Evolutionary conservation across 2,329 filamentous ascomycete genomes (phyloP).

Genomic region (Sclerotinia spermophila): DNA sequence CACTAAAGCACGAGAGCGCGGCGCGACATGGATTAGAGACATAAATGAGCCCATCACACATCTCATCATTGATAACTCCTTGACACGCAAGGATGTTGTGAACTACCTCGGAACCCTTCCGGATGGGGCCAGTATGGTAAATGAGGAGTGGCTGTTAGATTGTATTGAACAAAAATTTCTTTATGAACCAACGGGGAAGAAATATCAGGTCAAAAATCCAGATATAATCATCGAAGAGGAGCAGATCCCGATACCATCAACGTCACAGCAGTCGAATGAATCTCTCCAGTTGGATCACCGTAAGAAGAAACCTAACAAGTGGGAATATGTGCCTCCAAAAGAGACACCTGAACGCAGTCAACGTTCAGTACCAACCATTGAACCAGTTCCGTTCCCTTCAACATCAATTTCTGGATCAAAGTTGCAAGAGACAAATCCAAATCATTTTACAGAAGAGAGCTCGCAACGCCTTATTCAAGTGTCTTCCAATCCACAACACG

Average conservation of each 20-base stretch:
- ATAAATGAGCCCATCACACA: slow-evolving; percentile 63
- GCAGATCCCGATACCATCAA: background rate
- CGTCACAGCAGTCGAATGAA: slow-evolving; percentile 16
- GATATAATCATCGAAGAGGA: slow-evolving; percentile 10
- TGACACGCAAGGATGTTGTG: slow-evolving; percentile 62
- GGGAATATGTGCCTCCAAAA: slow-evolving; percentile 41
- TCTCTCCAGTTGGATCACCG: slow-evolving; percentile 49
- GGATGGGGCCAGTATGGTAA: slow-evolving; percentile 55
- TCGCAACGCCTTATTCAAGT: background rate
- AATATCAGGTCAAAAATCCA: slow-evolving; percentile 50
- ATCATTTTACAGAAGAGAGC: background rate
- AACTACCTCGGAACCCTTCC: slow-evolving; percentile 46
- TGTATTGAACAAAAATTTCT: slow-evolving; percentile 58
- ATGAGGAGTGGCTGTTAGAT: slow-evolving; percentile 65
- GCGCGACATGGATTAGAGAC: slow-evolving; percentile 65
- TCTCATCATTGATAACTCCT: slow-evolving; percentile 69
- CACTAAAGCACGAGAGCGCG: slow-evolving; percentile 68
- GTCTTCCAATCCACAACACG: background rate
- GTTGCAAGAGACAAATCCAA: background rate
- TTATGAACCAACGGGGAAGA: slow-evolving; percentile 54
- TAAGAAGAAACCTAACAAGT: slow-evolving; percentile 36
- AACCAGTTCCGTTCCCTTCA: background rate
- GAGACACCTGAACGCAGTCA: slow-evolving; percentile 40
- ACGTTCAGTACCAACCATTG: background rate
- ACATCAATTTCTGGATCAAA: background rate